Evolutionary conservation across 768 basidiomycete genomes (phyloP).

Genomic region (Calocera viscosa): DNA sequence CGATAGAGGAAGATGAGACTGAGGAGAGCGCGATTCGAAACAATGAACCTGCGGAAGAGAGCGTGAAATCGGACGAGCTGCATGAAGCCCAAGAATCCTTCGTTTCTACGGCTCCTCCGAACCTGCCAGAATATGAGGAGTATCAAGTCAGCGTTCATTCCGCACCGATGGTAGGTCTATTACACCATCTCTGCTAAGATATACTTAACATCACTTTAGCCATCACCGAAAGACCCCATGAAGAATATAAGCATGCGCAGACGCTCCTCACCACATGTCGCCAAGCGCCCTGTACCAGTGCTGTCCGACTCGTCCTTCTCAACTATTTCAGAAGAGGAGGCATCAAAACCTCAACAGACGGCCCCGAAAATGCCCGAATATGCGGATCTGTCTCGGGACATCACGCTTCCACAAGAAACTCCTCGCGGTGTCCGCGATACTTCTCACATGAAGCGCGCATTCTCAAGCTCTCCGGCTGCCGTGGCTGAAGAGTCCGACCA

Average conservation of each 20-base stretch:
- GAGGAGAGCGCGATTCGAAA: constrained; percentile 20
- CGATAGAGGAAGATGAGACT: neutral
- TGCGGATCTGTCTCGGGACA: neutral
- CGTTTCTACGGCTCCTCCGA: neutral
- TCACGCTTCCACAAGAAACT: neutral
- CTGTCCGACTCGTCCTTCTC: constrained; percentile 6
- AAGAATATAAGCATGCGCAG: neutral
- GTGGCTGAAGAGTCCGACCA: neutral
- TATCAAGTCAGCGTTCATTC: constrained; percentile 6
- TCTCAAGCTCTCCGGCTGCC: neutral
- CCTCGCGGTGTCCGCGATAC: neutral
- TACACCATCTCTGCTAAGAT: neutral
- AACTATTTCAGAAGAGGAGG: neutral
- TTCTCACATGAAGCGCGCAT: neutral
- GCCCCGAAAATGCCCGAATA: neutral
- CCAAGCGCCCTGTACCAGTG: neutral
- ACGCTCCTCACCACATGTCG: neutral
- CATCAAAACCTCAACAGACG: neutral
- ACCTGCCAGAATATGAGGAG: neutral
- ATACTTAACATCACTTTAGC: neutral
- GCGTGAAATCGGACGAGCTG: constrained; percentile 25
- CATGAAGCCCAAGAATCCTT: constrained; percentile 37
- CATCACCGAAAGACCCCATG: constrained; percentile 1
- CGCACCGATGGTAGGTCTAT: neutral
- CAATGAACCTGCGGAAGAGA: constrained; percentile 10